A percentile compares a stretch with the other conserved stretches of the same genome.
phyloP scores from a whole-genome alignment of 1,139 yeast species.

The Candida mesenterica region DNA sequence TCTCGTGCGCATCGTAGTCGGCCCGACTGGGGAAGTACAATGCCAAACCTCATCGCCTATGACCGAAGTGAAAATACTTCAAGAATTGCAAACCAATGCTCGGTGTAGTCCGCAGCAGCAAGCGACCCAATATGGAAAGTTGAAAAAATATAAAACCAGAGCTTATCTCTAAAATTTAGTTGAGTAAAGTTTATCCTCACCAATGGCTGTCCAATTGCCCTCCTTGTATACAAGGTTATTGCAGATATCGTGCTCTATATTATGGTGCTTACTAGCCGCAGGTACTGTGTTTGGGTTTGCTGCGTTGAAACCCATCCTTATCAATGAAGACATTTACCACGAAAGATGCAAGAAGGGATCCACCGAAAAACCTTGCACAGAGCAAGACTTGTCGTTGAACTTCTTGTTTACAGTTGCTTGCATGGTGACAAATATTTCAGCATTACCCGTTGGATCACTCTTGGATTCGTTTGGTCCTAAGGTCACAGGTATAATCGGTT shows the following conservation, averaged over 20 bases:
- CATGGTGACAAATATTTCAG: constrained; percentile 80
- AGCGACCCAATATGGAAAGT: too few relatives aligned
- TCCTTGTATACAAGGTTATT: constrained; percentile 23
- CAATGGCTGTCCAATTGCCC: constrained; percentile 2
- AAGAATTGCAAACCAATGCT: too few relatives aligned
- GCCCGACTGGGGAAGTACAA: too few relatives aligned
- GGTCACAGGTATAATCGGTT: constrained; percentile 73
- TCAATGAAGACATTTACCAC: constrained; percentile 73
- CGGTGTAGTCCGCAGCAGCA: too few relatives aligned
- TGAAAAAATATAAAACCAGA: background rate
- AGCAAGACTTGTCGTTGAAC: constrained; percentile 79
- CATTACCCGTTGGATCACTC: constrained; percentile 76
- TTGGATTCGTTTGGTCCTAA: constrained; percentile 81
- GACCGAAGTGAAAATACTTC: too few relatives aligned
- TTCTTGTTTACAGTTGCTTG: constrained; percentile 84
- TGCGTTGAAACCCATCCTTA: constrained; percentile 80
- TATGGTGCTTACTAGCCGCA: constrained; percentile 88
- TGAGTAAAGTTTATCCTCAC: too few relatives aligned
- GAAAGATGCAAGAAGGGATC: constrained; percentile 48
- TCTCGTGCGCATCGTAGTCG: too few relatives aligned
- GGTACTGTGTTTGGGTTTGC: constrained; percentile 96
- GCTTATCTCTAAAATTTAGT: background rate
- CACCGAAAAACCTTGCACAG: constrained; percentile 47
- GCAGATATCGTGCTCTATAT: constrained; percentile 68
- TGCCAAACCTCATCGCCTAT: too few relatives aligned